These are phyloP conservation scores for Colletotrichum siamense DNA, from an alignment of 2,329 filamentous ascomycete genomes.

Conservation along the genomic window DNA sequence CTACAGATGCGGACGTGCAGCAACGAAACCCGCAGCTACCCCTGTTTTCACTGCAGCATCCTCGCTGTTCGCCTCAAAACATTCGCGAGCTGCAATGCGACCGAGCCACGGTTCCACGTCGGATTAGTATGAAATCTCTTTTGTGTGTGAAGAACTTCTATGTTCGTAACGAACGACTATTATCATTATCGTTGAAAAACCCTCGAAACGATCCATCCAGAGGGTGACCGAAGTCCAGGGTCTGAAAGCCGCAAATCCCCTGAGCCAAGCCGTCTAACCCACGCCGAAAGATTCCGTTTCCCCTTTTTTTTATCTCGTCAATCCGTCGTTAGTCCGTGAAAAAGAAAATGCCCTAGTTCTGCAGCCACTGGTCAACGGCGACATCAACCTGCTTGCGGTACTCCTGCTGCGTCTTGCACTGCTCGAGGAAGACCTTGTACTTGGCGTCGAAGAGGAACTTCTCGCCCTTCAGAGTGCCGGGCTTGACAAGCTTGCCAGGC, in stretches of 20 bases:
- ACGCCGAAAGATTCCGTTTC: neutral
- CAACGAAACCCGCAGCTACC: neutral
- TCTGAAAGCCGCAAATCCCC: neutral
- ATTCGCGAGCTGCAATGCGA: neutral
- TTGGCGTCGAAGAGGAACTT: slow-evolving; percentile 85
- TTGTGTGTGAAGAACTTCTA: neutral
- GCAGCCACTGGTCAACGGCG: slow-evolving; percentile 43
- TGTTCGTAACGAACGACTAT: neutral
- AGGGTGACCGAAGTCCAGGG: neutral
- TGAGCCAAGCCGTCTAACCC: neutral
- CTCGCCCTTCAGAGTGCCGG: slow-evolving; percentile 73
- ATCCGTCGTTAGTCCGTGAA: neutral
- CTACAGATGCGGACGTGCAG: slow-evolving; percentile 6
- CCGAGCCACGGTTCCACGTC: neutral
- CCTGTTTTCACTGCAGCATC: neutral
- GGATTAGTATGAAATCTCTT: neutral
- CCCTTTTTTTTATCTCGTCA: neutral
- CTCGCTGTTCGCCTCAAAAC: neutral
- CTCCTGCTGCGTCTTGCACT: slow-evolving; percentile 83
- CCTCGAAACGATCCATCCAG: neutral
- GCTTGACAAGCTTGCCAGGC: slow-evolving; percentile 82
- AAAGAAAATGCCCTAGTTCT: neutral
- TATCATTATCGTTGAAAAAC: slow-evolving; percentile 3
- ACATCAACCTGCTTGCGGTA: slow-evolving; percentile 83
- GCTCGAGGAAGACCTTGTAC: slow-evolving; percentile 94